Base-by-base conservation (phyloP, 306 rosid genomes). In the Rubus parviflorus region DNA sequence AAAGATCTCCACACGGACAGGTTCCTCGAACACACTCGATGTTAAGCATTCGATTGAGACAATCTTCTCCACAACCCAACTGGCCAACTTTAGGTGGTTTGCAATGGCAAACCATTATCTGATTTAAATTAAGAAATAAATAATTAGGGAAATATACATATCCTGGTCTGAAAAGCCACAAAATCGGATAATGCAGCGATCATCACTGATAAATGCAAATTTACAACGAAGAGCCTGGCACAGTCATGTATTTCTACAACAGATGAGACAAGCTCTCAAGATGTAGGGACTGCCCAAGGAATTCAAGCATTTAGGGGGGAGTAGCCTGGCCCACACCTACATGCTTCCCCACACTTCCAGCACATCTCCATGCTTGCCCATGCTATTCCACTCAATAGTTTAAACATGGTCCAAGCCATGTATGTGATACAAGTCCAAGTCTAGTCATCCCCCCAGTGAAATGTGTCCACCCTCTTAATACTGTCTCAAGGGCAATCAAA, bases 61-160 rank as follows among this genome's bases (percentile, higher is more conserved):
- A 96, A 80, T 93, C 94, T 77, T 96, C 99, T 78, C 97, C 91
- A 78, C 99, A 96, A 47, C 99, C 99, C 72, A 84, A 85, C 78
- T 70, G 79, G 54, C 90, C 90, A 80, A 81, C 87, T 76, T 85
- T 72, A 77, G 89, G 56, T 68, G 79, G 72, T 79, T 92, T 88
- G 88, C 99, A 96, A 83, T 91, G 90, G 81, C 99, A 96, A 52
- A 96, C 97, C 99, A 96, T 96, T 86, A 90, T 84, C 99, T 96
- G 88, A 74, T 77, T 77, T 67, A 84, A 81, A 66, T 76, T 53
- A 48, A 68, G 42, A 15, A 72, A 37, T 77, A n/a, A 60, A 86
- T 62, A 63, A 77, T 75, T 72, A 79, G 68, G 25, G 71, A 25
- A 66, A 7, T 25, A 57, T 37, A 43, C n/a, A n/a, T 37, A 68